Evolutionary conservation across 345 rosid genomes (phyloP).

Genomic region (Clausena lansium): DNA sequence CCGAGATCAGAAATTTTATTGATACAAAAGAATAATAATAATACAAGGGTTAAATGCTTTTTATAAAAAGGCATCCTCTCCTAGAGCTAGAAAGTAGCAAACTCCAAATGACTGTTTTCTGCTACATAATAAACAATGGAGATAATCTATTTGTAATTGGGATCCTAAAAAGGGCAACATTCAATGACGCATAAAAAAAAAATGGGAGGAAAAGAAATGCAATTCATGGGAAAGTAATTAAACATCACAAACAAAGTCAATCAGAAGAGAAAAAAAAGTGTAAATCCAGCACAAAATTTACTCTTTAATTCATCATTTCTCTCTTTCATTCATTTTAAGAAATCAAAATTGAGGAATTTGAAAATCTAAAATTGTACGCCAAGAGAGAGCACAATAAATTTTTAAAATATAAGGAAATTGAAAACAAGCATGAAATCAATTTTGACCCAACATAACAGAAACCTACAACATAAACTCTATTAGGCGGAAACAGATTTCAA

Average conservation of each 20-base stretch:
- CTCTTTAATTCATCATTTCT: neutral
- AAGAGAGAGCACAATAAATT: neutral
- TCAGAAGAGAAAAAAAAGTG: neutral
- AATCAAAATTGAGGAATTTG: neutral
- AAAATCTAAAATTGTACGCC: neutral
- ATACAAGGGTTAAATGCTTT: neutral
- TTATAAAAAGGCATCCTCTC: neutral
- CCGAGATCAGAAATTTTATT: neutral
- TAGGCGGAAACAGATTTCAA: slow-evolving; percentile 36
- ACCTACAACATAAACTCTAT: slow-evolving; percentile 6
- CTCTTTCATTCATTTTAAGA: neutral
- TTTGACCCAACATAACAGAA: neutral
- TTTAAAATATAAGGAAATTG: neutral
- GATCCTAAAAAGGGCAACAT: neutral
- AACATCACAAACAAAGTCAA: neutral
- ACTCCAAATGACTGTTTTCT: neutral
- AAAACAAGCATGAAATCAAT: slow-evolving; percentile 7
- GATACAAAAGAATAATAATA: neutral
- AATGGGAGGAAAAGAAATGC: neutral
- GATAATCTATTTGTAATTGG: neutral
- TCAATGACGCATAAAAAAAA: neutral
- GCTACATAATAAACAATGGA: neutral
- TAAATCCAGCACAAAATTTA: neutral
- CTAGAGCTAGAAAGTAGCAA: neutral
- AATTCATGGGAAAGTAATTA: neutral